phyloP scores from a whole-genome alignment of 768 basidiomycete genomes.

The Crassisporium funariophilum region DNA sequence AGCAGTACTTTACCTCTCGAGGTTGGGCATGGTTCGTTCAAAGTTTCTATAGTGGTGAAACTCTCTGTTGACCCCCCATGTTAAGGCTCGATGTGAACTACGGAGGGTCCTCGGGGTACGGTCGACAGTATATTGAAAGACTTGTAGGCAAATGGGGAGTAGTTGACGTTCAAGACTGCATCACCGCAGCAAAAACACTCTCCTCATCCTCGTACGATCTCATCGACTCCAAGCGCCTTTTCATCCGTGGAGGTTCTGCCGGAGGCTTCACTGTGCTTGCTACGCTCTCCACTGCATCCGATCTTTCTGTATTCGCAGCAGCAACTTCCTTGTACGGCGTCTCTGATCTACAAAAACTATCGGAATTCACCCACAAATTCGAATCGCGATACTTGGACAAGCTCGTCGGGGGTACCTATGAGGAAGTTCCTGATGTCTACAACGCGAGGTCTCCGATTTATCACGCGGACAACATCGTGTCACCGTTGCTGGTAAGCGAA shows the following conservation, averaged over 20 bases:
- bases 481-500: slow-evolving; percentile 60
- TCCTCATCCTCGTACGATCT: slow-evolving; percentile 47
- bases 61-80: slow-evolving; percentile 9
- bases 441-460: slow-evolving; percentile 62
- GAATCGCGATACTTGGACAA: slow-evolving; percentile 60
- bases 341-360: slow-evolving; percentile 59
- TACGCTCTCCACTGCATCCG: slow-evolving; percentile 39
- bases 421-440: slow-evolving; percentile 60
- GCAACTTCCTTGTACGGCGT: slow-evolving; percentile 71
- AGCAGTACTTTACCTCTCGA: slow-evolving; percentile 67
- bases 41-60: not conserved
- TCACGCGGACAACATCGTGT: slow-evolving; percentile 61
- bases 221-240: slow-evolving; percentile 63
- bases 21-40: slow-evolving; percentile 70
- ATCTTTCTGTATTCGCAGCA: slow-evolving; percentile 57
- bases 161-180: slow-evolving; percentile 70
- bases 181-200: slow-evolving; percentile 53
- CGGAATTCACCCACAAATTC: slow-evolving; percentile 72
- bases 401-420: slow-evolving; percentile 61
- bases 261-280: slow-evolving; percentile 75
- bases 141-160: slow-evolving; percentile 73
- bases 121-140: slow-evolving; percentile 63
- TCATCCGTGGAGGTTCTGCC: slow-evolving; percentile 72
- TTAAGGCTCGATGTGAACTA: slow-evolving; percentile 74
- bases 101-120: slow-evolving; percentile 75